phyloP scores from a whole-genome alignment of 1,284 basidiomycete species.

The Austroboletus niveus region DNA sequence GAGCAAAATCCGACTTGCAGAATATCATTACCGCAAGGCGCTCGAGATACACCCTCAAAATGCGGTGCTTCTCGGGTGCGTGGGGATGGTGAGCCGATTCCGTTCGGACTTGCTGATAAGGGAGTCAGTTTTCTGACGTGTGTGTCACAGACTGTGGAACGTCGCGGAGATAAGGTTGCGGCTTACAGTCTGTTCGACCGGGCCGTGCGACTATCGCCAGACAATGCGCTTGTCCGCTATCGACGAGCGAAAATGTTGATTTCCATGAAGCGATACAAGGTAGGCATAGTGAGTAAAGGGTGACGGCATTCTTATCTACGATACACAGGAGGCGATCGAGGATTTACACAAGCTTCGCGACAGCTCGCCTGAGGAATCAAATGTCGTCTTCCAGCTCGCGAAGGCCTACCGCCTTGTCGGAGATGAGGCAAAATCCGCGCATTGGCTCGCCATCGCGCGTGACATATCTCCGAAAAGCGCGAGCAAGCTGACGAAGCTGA shows the following conservation, averaged over 20 bases:
- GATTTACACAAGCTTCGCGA: conserved; percentile 79
- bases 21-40: conserved; percentile 92
- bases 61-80: conserved; percentile 85
- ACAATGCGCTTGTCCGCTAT: conserved; percentile 88
- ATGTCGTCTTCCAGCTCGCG: conserved; percentile 93
- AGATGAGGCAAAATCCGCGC: conserved; percentile 74
- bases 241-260: conserved; percentile 87
- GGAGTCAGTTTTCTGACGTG: conserved; percentile 18
- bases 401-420: conserved; percentile 83
- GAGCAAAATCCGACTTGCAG: conserved; percentile 86
- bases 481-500: conserved; percentile 73
- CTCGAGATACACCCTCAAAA: conserved; percentile 88
- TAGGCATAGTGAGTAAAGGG: conserved; percentile 40
- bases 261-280: conserved; percentile 76
- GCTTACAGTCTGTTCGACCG: conserved; percentile 79
- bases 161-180: conserved; percentile 67
- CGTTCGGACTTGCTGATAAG: conserved; percentile 22
- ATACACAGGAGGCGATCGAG: conserved; percentile 66
- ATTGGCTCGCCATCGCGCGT: conserved; percentile 82
- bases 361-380: conserved; percentile 88
- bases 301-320: conserved; percentile 30
- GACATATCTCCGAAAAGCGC: conserved; percentile 80
- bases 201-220: conserved; percentile 72
- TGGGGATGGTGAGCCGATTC: conserved; percentile 70
- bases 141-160: conserved; percentile 71